A percentile compares a stretch with the other conserved stretches of the same genome.
Conservation (phyloP, 2,329 filamentous ascomycete species). For the Sporothrix luriei region DNA sequence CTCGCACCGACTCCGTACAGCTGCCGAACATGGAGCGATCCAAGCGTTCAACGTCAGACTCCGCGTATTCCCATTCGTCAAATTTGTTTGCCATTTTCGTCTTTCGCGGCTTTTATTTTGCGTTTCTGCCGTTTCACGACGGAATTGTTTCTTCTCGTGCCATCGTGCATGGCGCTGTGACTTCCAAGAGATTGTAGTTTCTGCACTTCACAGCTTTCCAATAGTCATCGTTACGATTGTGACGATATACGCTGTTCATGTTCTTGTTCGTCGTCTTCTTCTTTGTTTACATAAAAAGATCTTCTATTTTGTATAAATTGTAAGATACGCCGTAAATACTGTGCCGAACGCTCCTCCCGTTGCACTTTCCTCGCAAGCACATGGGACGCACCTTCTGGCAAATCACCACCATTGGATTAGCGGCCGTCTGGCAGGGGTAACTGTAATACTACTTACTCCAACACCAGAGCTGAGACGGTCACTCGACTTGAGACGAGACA, state of each 20-base stretch:
- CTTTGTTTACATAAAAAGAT: background rate
- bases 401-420: constrained; percentile 7
- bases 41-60: background rate
- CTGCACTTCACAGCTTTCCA: background rate
- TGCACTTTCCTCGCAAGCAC: background rate
- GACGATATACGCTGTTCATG: too few relatives aligned
- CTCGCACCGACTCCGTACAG: constrained; percentile 2
- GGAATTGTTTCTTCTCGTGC: background rate
- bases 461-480: background rate
- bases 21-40: background rate
- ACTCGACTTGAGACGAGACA: constrained; percentile 26
- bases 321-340: too few relatives aligned
- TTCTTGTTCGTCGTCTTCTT: background rate
- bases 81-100: background rate
- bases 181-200: too few relatives aligned
- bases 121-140: constrained; percentile 4
- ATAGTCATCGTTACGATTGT: too few relatives aligned
- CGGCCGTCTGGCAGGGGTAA: constrained; percentile 9
- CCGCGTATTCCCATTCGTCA: constrained; percentile 12
- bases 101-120: background rate
- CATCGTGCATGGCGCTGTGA: too few relatives aligned
- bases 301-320: background rate
- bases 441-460: background rate
- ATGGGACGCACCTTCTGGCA: background rate
- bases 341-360: background rate